Conservation (phyloP, 352 stramenopile species). For the Pythium monospermum region DNA sequence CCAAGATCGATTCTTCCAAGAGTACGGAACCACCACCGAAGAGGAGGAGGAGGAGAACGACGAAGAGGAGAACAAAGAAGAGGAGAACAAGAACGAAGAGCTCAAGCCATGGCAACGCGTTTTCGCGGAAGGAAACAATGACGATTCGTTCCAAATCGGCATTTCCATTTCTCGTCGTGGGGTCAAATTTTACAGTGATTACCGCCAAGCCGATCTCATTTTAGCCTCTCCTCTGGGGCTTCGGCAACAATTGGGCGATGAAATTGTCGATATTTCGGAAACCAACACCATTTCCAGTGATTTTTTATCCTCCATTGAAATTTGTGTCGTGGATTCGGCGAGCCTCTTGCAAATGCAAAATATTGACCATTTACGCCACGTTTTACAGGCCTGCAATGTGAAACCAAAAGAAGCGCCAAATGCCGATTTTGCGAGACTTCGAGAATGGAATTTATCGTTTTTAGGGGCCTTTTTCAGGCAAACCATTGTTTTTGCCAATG, state of each 20-base stretch:
- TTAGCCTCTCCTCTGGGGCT: slow-evolving; percentile 65
- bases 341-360: slow-evolving; percentile 82
- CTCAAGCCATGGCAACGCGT: slow-evolving; percentile 74
- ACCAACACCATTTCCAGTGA: slow-evolving; percentile 54
- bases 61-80: slow-evolving; percentile 8
- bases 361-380: slow-evolving; percentile 62
- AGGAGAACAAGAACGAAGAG: slow-evolving; percentile 17
- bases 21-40: slow-evolving; percentile 41
- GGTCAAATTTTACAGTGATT: slow-evolving; percentile 77
- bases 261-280: slow-evolving; percentile 30
- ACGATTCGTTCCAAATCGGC: slow-evolving; percentile 78
- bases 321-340: slow-evolving; percentile 76
- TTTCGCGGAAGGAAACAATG: slow-evolving; percentile 68
- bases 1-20: slow-evolving; percentile 64
- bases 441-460: slow-evolving; percentile 72
- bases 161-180: slow-evolving; percentile 61
- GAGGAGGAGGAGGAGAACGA: slow-evolving; percentile 15
- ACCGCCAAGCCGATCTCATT: slow-evolving; percentile 70
- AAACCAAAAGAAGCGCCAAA: slow-evolving; percentile 62
- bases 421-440: slow-evolving; percentile 67
- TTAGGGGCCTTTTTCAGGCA: slow-evolving; percentile 66
- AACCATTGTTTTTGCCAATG: slow-evolving; percentile 65
- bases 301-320: slow-evolving; percentile 71
- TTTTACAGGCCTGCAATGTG: slow-evolving; percentile 58
- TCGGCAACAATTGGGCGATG: slow-evolving; percentile 65